These are phyloP conservation scores for Drechslera avenae DNA, from an alignment of 2,329 filamentous ascomycete species.

Conservation along the genomic window DNA sequence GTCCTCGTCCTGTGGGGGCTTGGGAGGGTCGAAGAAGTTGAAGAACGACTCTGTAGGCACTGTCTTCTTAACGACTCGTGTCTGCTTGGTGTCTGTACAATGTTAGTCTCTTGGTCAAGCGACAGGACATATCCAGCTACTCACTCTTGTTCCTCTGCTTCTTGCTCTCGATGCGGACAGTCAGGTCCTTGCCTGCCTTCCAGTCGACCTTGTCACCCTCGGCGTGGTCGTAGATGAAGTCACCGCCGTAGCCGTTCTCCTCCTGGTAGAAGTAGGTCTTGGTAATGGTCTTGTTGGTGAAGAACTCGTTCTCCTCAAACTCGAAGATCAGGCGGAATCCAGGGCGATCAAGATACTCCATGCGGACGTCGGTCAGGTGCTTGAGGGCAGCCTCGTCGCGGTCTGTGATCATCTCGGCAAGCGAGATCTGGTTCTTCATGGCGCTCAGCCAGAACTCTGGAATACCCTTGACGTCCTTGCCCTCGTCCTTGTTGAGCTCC, in stretches of 20 bases:
- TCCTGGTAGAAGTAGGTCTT: conserved; percentile 99
- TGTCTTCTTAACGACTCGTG: conserved; percentile 97
- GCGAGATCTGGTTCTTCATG: conserved; percentile 98
- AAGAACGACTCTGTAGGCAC: conserved; percentile 96
- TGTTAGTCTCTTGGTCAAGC: conserved; percentile 18
- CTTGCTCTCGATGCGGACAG: conserved; percentile 95
- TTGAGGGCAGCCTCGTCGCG: conserved; percentile 94
- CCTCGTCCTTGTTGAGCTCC: conserved; percentile 64
- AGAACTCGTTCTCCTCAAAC: conserved; percentile 93
- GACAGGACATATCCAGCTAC: conserved; percentile 31
- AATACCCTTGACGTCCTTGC: conserved; percentile 72
- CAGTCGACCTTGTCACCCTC: conserved; percentile 98
- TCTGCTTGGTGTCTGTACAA: conserved; percentile 90
- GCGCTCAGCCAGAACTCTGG: conserved; percentile 99
- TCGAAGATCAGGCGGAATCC: conserved; percentile 99
- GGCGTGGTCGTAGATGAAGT: conserved; percentile 99
- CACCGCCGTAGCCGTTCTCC: conserved; percentile 96
- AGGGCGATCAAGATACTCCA: conserved; percentile 98
- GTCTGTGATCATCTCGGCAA: conserved; percentile 98
- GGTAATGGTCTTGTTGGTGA: conserved; percentile 94
- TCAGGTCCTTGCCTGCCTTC: conserved; percentile 91
- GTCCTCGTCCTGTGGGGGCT: conserved; percentile 76
- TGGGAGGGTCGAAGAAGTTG: conserved; percentile 98
- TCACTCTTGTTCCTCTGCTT: conserved; percentile 99
- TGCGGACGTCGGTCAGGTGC: conserved; percentile 87